phyloP scores from a whole-genome alignment of 1,284 basidiomycete species.

The Caloboletus firmus region DNA sequence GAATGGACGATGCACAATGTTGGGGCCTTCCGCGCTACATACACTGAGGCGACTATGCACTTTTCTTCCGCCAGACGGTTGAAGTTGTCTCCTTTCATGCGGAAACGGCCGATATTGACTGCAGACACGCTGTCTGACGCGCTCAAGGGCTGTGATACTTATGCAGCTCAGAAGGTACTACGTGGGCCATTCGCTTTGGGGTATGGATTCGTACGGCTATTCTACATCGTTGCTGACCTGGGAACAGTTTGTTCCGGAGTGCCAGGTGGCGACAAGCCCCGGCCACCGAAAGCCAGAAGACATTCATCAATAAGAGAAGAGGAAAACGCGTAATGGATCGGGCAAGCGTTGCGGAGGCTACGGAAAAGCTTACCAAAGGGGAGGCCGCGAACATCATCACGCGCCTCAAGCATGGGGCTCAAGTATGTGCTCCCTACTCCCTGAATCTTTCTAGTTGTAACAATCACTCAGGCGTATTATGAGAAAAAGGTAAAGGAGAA shows the following conservation, averaged over 20 bases:
- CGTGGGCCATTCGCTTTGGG: constrained; percentile 47
- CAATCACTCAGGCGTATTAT: constrained; percentile 48
- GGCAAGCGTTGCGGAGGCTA: constrained; percentile 26
- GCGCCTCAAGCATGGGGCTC: constrained; percentile 73
- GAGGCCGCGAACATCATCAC: constrained; percentile 78
- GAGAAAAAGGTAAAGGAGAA: constrained; percentile 51
- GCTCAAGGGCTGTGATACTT: constrained; percentile 70
- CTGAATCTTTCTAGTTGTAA: constrained; percentile 1
- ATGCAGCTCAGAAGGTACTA: constrained; percentile 54
- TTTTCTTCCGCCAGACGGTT: constrained; percentile 44
- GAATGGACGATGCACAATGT: background rate
- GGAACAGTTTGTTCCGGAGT: constrained; percentile 55
- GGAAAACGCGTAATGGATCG: constrained; percentile 34
- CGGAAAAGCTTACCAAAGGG: constrained; percentile 65
- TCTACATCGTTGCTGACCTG: constrained; percentile 12
- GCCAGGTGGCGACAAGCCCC: constrained; percentile 74
- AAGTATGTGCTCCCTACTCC: constrained; percentile 42
- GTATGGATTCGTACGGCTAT: constrained; percentile 35
- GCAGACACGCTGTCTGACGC: constrained; percentile 56
- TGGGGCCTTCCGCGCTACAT: constrained; percentile 46
- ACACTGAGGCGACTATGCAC: constrained; percentile 53
- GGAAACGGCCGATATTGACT: constrained; percentile 53
- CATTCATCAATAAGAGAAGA: constrained; percentile 62
- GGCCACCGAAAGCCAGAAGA: constrained; percentile 67
- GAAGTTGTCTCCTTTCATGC: constrained; percentile 55